phyloP scores from a whole-genome alignment of 2,329 filamentous ascomycete genomes.

The Fusarium sp. region DNA sequence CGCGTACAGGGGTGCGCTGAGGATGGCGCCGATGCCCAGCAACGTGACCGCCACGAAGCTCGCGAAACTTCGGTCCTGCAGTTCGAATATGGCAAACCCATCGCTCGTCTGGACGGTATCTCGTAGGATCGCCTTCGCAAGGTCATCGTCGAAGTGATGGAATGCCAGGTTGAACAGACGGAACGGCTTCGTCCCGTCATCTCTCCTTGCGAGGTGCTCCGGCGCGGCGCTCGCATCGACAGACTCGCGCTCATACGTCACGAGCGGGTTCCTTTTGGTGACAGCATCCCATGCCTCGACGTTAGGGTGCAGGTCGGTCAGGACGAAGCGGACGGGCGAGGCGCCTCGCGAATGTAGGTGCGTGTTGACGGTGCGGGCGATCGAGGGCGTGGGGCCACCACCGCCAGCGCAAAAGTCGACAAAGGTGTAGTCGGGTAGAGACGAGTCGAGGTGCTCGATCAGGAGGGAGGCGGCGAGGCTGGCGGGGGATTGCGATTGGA shows the following conservation, averaged over 20 bases:
- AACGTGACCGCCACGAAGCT: conserved; percentile 66
- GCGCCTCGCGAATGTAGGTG: conserved; percentile 46
- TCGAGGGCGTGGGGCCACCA: conserved; percentile 76
- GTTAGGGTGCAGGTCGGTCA: conserved; percentile 76
- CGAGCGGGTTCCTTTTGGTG: conserved; percentile 62
- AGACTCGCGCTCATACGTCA: conserved; percentile 69
- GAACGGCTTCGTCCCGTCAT: conserved; percentile 66
- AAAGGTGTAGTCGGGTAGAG: conserved; percentile 68
- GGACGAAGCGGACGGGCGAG: conserved; percentile 65
- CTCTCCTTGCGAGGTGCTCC: conserved; percentile 56
- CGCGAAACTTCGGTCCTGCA: conserved; percentile 73
- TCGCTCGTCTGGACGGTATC: conserved; percentile 74
- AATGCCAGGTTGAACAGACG: conserved; percentile 80
- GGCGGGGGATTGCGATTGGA: conserved; percentile 70
- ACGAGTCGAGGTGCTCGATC: conserved; percentile 59
- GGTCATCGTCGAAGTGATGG: conserved; percentile 78
- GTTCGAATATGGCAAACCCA: conserved; percentile 79
- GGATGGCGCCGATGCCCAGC: conserved; percentile 64
- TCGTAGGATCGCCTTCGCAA: conserved; percentile 70
- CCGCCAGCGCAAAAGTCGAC: conserved; percentile 83
- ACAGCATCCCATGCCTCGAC: conserved; percentile 69
- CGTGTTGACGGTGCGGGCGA: conserved; percentile 70
- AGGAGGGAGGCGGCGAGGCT: conserved; percentile 70
- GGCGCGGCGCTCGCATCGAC: conserved; percentile 76
- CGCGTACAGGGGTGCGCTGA: conserved; percentile 65